Percentiles rank a stretch among this genome's conserved stretches.
Conservation (phyloP, 345 rosid species). For the Acer yangbiense region DNA sequence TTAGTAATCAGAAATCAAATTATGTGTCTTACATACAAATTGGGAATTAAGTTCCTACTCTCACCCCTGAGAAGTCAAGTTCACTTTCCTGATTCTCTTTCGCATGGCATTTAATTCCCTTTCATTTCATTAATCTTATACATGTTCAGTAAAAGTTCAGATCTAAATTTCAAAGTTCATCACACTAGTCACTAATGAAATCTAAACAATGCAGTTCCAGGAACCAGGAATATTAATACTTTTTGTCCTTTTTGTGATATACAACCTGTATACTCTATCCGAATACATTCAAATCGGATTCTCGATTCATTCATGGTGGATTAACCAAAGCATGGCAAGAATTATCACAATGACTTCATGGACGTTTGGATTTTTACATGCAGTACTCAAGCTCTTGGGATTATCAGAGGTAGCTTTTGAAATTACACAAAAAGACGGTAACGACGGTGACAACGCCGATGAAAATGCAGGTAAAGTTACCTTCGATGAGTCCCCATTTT, state of each 20-base stretch:
- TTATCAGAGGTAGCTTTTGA: slow-evolving; percentile 52
- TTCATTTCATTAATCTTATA: too few species aligned
- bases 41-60: too few species aligned
- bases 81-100: too few species aligned
- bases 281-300: slow-evolving; percentile 38
- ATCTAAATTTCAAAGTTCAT: background rate
- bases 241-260: slow-evolving; percentile 24
- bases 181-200: background rate
- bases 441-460: slow-evolving; percentile 2
- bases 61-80: too few species aligned
- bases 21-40: too few species aligned
- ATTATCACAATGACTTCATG: slow-evolving; percentile 38
- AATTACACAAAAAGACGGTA: slow-evolving; percentile 47
- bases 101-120: too few species aligned
- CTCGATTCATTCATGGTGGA: slow-evolving; percentile 51
- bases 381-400: slow-evolving; percentile 48
- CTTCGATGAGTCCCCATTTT: slow-evolving; percentile 39
- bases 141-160: background rate
- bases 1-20: too few species aligned
- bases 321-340: slow-evolving; percentile 33
- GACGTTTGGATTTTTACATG: slow-evolving; percentile 40
- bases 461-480: slow-evolving; percentile 24
- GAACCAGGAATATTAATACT: slow-evolving; percentile 35
- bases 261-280: slow-evolving; percentile 26
- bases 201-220: slow-evolving; percentile 21